phyloP scores from a whole-genome alignment of 2,329 filamentous ascomycete genomes.

The Trichophyton simii region DNA sequence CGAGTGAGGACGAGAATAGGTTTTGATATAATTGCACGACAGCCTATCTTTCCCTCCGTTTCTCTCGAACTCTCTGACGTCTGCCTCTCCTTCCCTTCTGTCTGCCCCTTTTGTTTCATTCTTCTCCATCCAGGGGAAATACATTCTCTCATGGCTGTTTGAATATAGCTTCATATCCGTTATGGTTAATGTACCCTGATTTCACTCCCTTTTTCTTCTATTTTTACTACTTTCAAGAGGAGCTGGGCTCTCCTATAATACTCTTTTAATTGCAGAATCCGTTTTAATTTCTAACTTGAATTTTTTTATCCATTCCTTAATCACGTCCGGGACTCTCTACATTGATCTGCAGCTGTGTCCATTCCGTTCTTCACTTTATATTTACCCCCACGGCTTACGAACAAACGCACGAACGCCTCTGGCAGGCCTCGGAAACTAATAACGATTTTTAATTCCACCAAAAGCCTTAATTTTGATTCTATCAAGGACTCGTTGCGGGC shows the following conservation, averaged over 20 bases:
- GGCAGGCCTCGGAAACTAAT: not conserved
- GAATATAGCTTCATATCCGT: not conserved
- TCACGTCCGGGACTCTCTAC: not conserved
- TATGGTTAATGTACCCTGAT: not conserved
- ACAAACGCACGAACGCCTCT: not conserved
- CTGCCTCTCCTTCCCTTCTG: not conserved
- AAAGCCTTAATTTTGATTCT: not conserved
- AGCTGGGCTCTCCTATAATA: slow-evolving; percentile 5
- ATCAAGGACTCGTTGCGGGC: not conserved
- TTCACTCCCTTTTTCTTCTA: not conserved
- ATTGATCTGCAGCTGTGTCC: not conserved
- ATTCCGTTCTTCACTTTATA: not conserved
- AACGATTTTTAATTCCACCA: not conserved
- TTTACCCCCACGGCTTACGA: not conserved
- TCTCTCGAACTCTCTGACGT: not conserved
- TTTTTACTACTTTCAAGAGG: not conserved
- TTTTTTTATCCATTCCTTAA: not conserved
- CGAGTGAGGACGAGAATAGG: too few species aligned
- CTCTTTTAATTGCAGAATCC: not conserved
- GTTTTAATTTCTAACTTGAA: not conserved
- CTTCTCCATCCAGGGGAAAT: not conserved
- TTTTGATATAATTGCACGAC: not conserved
- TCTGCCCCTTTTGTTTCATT: not conserved
- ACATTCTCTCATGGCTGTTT: not conserved
- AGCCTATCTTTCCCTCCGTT: not conserved